These are phyloP conservation scores for Metschnikowia hibisci DNA, from an alignment of 805 yeast species.

Conservation along the genomic window DNA sequence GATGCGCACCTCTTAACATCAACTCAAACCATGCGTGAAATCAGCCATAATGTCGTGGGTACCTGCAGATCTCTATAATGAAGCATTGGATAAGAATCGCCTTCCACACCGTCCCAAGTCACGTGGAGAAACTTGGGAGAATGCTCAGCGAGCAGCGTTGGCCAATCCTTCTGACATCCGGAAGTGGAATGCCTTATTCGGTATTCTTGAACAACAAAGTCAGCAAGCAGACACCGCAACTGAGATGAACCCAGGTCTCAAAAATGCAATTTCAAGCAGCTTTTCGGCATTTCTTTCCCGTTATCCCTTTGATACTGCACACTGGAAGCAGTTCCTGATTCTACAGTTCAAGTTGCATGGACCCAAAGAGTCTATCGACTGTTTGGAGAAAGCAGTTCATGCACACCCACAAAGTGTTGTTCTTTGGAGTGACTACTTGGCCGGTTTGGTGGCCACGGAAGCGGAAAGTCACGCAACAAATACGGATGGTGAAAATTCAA, in stretches of 20 bases:
- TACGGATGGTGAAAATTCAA: constrained; percentile 17
- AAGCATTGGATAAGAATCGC: not conserved
- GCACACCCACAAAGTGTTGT: constrained; percentile 58
- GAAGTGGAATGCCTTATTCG: constrained; percentile 40
- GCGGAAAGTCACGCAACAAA: constrained; percentile 10
- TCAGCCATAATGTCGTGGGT: not conserved
- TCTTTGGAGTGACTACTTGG: constrained; percentile 64
- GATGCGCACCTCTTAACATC: not conserved
- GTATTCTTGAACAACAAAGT: constrained; percentile 19
- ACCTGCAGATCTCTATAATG: constrained; percentile 1
- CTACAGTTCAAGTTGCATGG: constrained; percentile 57
- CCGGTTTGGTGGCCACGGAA: constrained; percentile 34
- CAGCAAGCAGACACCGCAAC: constrained; percentile 6
- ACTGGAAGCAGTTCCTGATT: constrained; percentile 62
- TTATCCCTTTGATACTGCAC: constrained; percentile 56
- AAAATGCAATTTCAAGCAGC: constrained; percentile 6
- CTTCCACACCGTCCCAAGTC: constrained; percentile 1
- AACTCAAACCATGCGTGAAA: not conserved
- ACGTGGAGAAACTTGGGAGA: constrained; percentile 12
- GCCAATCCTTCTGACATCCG: constrained; percentile 29
- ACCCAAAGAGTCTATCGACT: constrained; percentile 44
- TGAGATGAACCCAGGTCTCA: not conserved
- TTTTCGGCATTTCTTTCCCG: constrained; percentile 33
- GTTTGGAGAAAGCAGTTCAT: constrained; percentile 34
- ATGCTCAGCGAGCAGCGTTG: constrained; percentile 9